phyloP scores from a whole-genome alignment of 177 flowering plant species.

The Vitis hybrid region DNA sequence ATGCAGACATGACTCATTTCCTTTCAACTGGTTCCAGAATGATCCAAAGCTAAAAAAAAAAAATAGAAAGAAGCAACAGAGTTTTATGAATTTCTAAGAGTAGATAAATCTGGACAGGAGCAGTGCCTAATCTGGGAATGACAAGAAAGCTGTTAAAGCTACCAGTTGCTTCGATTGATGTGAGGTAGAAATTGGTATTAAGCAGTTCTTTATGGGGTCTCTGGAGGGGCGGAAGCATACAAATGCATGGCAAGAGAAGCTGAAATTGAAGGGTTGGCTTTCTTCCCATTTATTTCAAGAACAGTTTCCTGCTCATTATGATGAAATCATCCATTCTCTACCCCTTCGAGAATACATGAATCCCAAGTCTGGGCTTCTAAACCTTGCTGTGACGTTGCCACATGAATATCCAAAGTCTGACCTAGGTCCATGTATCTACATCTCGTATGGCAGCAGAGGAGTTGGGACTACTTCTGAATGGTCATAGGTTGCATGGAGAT shows the following conservation, averaged over 20 bases:
- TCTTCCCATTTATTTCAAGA: slow-evolving; percentile 51
- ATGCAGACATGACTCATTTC: too few species aligned
- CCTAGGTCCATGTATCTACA: slow-evolving; percentile 52
- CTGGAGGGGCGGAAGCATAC: slow-evolving; percentile 36
- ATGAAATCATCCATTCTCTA: slow-evolving; percentile 41
- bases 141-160: slow-evolving; percentile 22
- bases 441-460: slow-evolving; percentile 65
- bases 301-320: slow-evolving; percentile 57
- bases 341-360: slow-evolving; percentile 74
- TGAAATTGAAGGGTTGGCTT: slow-evolving; percentile 65
- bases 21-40: too few species aligned
- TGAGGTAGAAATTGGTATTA: slow-evolving; percentile 60
- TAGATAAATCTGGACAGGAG: too few species aligned
- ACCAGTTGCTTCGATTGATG: slow-evolving; percentile 56
- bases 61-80: too few species aligned
- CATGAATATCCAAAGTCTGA: slow-evolving; percentile 38
- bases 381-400: slow-evolving; percentile 54
- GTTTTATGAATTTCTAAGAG: too few species aligned
- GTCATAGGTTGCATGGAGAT: slow-evolving; percentile 37
- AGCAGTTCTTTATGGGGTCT: slow-evolving; percentile 52
- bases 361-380: slow-evolving; percentile 61
- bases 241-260: slow-evolving; percentile 39
- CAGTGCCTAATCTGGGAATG: slow-evolving; percentile 20
- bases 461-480: slow-evolving; percentile 50
- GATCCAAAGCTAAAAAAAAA: too few species aligned